Conservation (phyloP, 805 yeast species). For the Zygosaccharomyces bailii region DNA sequence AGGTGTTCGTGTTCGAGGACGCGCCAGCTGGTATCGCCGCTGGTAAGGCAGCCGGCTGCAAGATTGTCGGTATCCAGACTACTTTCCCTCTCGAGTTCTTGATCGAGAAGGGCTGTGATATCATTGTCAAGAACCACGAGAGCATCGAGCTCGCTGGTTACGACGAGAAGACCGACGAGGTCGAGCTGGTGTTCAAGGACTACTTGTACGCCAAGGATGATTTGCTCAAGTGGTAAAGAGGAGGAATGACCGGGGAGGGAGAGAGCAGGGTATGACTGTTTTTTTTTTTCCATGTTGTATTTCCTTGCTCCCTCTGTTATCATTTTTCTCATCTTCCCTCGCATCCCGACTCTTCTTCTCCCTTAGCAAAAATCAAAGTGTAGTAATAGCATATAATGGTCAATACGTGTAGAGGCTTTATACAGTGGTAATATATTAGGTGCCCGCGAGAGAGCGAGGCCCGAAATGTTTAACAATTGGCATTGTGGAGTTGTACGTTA, state of each 20-base stretch:
- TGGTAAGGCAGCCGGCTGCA: constrained; percentile 80
- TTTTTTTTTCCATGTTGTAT: too few relatives aligned
- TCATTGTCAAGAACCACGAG: constrained; percentile 70
- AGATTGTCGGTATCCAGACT: constrained; percentile 78
- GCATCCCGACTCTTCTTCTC: too few relatives aligned
- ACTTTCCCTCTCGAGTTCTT: constrained; percentile 69
- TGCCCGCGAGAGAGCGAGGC: not conserved
- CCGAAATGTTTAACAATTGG: too few relatives aligned
- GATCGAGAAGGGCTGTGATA: constrained; percentile 73
- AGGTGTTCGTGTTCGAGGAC: constrained; percentile 74
- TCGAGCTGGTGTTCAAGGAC: constrained; percentile 39
- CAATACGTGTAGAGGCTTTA: not conserved
- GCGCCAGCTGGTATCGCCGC: constrained; percentile 87
- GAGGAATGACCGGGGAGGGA: too few relatives aligned
- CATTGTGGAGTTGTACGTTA: not conserved
- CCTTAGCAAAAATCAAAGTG: not conserved
- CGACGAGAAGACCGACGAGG: constrained; percentile 41
- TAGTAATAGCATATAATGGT: not conserved
- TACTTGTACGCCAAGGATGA: constrained; percentile 40
- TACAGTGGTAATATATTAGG: too few relatives aligned
- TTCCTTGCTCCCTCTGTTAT: too few relatives aligned
- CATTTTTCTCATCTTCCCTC: too few relatives aligned
- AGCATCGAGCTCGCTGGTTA: constrained; percentile 57
- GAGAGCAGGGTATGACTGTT: too few relatives aligned
- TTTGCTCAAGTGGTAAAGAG: constrained; percentile 35